phyloP scores from a whole-genome alignment of 441 rosid genomes.

The Gossypium laxum region DNA sequence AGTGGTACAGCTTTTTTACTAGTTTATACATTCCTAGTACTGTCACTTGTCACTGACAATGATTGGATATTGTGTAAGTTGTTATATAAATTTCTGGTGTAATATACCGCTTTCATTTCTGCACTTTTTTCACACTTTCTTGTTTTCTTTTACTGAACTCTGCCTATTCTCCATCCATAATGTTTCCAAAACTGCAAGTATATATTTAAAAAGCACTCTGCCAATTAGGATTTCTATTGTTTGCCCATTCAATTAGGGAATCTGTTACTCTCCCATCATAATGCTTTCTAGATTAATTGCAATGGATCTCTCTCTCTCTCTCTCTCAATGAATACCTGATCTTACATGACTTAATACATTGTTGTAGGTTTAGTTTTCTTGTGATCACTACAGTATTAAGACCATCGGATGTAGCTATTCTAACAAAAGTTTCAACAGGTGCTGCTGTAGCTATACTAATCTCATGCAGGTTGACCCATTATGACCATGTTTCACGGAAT shows the following conservation, averaged over 20 bases:
- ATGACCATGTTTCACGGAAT: neutral
- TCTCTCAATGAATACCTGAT: neutral
- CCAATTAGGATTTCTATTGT: neutral
- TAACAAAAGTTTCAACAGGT: neutral
- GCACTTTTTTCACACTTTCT: neutral
- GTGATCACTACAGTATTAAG: neutral
- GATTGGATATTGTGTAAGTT: constrained; percentile 3
- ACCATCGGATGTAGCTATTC: neutral
- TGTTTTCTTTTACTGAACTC: neutral
- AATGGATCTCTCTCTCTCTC: neutral
- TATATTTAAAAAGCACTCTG: neutral
- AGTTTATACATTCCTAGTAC: neutral
- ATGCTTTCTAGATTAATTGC: neutral
- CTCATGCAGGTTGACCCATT: neutral
- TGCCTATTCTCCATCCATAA: neutral
- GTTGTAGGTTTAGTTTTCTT: neutral
- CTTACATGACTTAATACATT: neutral
- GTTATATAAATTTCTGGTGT: neutral
- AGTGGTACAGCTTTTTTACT: neutral
- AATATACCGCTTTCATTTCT: constrained; percentile 3
- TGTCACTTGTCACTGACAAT: neutral
- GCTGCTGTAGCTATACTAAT: neutral
- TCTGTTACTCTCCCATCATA: neutral
- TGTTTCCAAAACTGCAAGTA: neutral
- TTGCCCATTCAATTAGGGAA: neutral